These are phyloP conservation scores for Marsdenia floribunda DNA, from an alignment of 257 asterid genomes.

Conservation along the genomic window DNA sequence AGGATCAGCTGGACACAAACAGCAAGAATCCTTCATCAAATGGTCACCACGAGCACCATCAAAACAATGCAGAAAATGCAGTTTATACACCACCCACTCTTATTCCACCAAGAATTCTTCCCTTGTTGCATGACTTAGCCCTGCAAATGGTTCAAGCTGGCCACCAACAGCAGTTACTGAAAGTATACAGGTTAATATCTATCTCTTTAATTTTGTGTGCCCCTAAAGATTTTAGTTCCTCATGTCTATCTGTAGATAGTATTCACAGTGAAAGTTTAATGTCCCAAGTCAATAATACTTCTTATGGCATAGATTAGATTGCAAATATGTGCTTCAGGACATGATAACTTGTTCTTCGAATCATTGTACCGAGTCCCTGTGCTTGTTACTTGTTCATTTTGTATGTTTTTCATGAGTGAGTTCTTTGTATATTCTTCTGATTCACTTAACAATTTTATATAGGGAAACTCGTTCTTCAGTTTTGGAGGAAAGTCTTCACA, in stretches of 20 bases:
- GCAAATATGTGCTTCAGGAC: neutral
- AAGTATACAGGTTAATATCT: constrained; percentile 63
- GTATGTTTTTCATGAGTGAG: neutral
- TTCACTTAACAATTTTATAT: constrained; percentile 16
- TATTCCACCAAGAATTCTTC: constrained; percentile 87
- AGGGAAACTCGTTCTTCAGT: constrained; percentile 92
- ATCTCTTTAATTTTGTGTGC: constrained; percentile 13
- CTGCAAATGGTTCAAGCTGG: constrained; percentile 96
- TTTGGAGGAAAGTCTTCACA: constrained; percentile 92
- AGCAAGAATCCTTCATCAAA: constrained; percentile 64
- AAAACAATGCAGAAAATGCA: constrained; percentile 48
- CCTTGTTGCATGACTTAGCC: constrained; percentile 91
- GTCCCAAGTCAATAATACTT: neutral
- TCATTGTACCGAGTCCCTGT: neutral
- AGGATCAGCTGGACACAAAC: constrained; percentile 41
- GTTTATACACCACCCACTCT: constrained; percentile 84
- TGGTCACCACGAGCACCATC: constrained; percentile 60
- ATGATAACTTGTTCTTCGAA: neutral
- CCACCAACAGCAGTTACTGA: constrained; percentile 73
- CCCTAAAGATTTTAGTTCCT: constrained; percentile 4
- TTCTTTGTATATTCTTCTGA: neutral
- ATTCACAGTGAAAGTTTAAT: neutral
- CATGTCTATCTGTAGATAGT: neutral
- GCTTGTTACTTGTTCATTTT: neutral
- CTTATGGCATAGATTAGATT: neutral